Evolutionary conservation across 257 asterid species (phyloP), one percentile per base, ranked within the genome.

Genomic region (Solanum chilense): DNA sequence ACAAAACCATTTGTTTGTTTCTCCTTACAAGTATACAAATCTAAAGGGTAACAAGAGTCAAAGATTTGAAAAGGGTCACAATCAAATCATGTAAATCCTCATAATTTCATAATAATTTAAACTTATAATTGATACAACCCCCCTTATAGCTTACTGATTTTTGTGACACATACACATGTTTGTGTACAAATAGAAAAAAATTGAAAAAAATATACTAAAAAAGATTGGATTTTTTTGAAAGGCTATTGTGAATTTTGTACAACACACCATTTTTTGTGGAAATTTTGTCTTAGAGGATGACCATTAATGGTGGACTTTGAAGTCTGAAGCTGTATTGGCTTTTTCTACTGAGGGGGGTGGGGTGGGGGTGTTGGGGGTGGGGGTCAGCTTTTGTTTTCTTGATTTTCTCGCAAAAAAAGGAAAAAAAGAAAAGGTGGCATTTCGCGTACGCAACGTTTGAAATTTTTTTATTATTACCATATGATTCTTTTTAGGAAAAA

Each of bases 401-500:
- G 78, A 16, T 39, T 76, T 77, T 76, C 68, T 37, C 71, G 47
- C 52, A 74, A 37, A 27, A 49, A 18, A 4, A 2, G 1, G 3
- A 3, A 7, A 76, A 9, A 20, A 41, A 16, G 29, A 78, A 80
- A 47, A 80, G 18, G 86, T 39, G 70, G n/a, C 86, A 45, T 77
- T 77, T 70, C 39, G 81, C 68, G 74, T 64, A 78, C 88, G 89
- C 82, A 29, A 87, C 71, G 89, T 80, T 80, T 83, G 45, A 84
- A 47, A 0, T 47, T 27, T 56, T 80, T 80, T 80, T 47, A 47
- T 80, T 78, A 27, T 18, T 44, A 77, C 39, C n/a, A 14, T 77
- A 77, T 25, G 39, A 44, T n/a, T 29, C 27, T 33, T 78, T 77
- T 78, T 15, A 35, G 0, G 35, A 18, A 7, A 14, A 56, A 25